Base-by-base conservation (phyloP, 176 grass and related monocot genomes). In the Neostapfia colusana region DNA sequence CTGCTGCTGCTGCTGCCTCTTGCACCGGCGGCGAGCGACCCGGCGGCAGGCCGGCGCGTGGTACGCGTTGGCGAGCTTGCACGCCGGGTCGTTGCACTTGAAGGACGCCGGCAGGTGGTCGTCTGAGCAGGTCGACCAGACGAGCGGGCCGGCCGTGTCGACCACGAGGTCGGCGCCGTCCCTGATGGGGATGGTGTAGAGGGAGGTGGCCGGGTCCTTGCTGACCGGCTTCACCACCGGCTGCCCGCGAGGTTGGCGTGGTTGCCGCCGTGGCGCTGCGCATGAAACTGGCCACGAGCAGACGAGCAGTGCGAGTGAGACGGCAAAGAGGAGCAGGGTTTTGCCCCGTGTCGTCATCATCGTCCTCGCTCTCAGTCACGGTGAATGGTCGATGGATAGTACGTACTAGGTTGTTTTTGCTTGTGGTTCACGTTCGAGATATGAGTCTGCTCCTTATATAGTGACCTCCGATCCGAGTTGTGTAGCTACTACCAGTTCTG, bases 71-170 rank as follows among this genome's bases (percentile, higher is more conserved):
- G 76, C 83, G 40, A 48, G 4, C 39, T 0, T n/a, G 83, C 83
- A 85, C 10, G 7, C 6, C 2, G 61, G 15, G 76, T 54, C 41
- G 0, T 17, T 4, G 76, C 83, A 85, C 6, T 39, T 1, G 50
- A 73, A 36, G 0, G 11, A 6, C 9, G 69, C 41, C 9, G 63
- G n/a, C 9, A 60, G 9, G 23, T 76, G 73, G 48, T 48, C 39
- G 48, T 0, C 7, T 0, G 69, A 20, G 82, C 82, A 85, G 4
- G 46, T 81, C 2, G 82, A 73, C 87, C 87, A 89, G 71, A 84
- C 44, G 25, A 82, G 58, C 41, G 79, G 79, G 27, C 62, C 72
- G 55, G 71, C 61, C 63, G 68, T 55, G 77, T 85, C 84, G 70
- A 81, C 1, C 63, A 85, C 42, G 70, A 75, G 70, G 43, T 13